These are phyloP conservation scores for Boletellus sp. DNA, from an alignment of 768 basidiomycete genomes.

Conservation along the genomic window DNA sequence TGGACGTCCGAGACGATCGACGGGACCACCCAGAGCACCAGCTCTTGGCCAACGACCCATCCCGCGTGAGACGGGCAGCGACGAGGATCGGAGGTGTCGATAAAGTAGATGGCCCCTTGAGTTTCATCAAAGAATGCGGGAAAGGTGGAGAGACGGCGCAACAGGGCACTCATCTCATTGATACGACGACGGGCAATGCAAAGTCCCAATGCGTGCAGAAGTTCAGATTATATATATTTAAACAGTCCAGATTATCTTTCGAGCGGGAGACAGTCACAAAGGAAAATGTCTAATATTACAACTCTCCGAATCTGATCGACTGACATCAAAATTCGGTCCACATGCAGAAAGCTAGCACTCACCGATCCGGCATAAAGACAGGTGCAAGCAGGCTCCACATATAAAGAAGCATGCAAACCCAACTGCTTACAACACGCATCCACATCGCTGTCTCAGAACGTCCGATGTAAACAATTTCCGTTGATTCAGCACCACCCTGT, in stretches of 20 bases:
- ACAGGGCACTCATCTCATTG: too few species aligned
- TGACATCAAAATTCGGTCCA: constrained; percentile 2
- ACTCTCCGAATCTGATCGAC: constrained; percentile 23
- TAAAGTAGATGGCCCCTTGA: too few species aligned
- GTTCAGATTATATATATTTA: not conserved
- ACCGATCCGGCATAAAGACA: constrained; percentile 88
- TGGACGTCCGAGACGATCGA: too few species aligned
- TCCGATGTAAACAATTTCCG: constrained; percentile 84
- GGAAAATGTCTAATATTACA: constrained; percentile 8
- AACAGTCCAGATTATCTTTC: not conserved
- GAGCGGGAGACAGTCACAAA: not conserved
- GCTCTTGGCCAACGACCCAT: too few species aligned
- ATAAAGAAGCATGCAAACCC: constrained; percentile 87
- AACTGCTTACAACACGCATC: constrained; percentile 96
- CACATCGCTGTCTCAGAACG: constrained; percentile 97
- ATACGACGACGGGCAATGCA: too few species aligned
- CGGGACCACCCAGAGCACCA: too few species aligned
- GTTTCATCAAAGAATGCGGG: too few species aligned
- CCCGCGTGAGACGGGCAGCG: too few species aligned
- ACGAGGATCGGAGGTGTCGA: too few species aligned
- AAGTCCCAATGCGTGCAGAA: too few species aligned
- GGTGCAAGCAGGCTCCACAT: constrained; percentile 88
- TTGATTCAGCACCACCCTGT: constrained; percentile 47
- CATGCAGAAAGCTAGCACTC: constrained; percentile 24
- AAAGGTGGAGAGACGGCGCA: too few species aligned